Evolutionary conservation across 768 basidiomycete genomes (phyloP), one percentile per base, ranked within the genome.

Genomic region (Kwoniella pini): DNA sequence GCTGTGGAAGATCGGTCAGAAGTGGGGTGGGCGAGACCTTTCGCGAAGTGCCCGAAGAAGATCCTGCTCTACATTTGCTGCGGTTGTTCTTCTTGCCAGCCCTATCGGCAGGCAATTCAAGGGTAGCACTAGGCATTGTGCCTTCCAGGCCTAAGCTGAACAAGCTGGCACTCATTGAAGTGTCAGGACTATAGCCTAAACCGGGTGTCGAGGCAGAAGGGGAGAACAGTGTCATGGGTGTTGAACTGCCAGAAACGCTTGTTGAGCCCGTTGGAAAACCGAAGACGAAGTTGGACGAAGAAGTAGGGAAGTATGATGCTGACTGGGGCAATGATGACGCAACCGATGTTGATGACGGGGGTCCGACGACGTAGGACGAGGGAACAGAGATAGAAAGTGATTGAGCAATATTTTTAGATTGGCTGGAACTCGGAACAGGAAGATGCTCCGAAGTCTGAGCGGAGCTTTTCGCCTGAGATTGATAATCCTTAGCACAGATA

Each of bases 241-340:
- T 68, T 4, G 68, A 68, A 19, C 61, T 46, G 21, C 71, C 71
- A 12, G 71, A 73, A 10, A 62, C 52, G 6, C 66, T 65, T 0
- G 59, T 68, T 0, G 67, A 63, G 28, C 42, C 57, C 43, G 55
- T 30, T 27, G 57, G 65, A 0, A 70, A n/a, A 33, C 38, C 45
- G 51, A 60, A 63, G 4, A 24, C 19, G 22, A 30, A 26, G 21
- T 49, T 44, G 22, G 42, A 45, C 49, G 65, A 64, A 13, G 65
- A 69, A 15, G 69, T 31, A 6, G 65, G 59, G 40, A 63, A 62
- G 45, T 61, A 64, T 3, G 59, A 63, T 21, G 54, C 36, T 6
- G 61, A 55, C 4, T 57, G 46, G 11, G 70, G 70, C 22, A 68
- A 33, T 7, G 64, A 44, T 19, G 70, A 66, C 39, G 60, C 65